Evolutionary conservation across 768 basidiomycete species (phyloP), one percentile per base, ranked within the genome.

Genomic region (Mycena chlorophos): DNA sequence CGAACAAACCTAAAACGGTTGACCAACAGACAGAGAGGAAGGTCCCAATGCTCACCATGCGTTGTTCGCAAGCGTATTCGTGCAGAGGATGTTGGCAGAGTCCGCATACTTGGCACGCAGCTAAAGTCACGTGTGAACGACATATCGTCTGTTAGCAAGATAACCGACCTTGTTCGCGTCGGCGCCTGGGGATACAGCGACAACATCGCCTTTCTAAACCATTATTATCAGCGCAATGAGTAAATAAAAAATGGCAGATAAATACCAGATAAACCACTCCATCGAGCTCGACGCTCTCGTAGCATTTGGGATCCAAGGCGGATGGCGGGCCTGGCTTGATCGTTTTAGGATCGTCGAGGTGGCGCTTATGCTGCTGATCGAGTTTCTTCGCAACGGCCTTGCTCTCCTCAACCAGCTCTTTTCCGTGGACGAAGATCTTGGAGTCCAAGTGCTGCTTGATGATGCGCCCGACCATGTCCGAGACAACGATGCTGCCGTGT

Each of bases 1-100:
- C 74, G 77, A 47, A 82, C 81, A 63, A 91, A 91, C 89, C 89
- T 91, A 27, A 13, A 27, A 50, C n/a, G 19, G 34, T 20, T 53
- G 16, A 58, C 40, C 46, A 51, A 13, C 43, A 22, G 19, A 16
- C 19, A 23, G 22, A 6, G 26, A 26, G 54, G 45, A n/a, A 8
- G 39, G n/a, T n/a, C 4, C 60, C 16, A 27, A 39, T 13, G 17
- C 77, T 48, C 67, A 88, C 89, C 89, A 91, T 40, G 76, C 74
- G 16, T 66, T 69, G 55, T 87, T 84, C 20, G 80, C 86, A 34
- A 84, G 77, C 3, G 69, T 66, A 57, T 89, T 89, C 0, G 67
- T 58, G 5, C 83, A 84, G 46, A 76, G 75, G 2, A 82, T 73
- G 16, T 69, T 70, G 30, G 70, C 67, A 14, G 71, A 65, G 8